These are phyloP conservation scores for Ganoderma resinaceum DNA, from an alignment of 1,284 basidiomycete species.

Conservation along the genomic window DNA sequence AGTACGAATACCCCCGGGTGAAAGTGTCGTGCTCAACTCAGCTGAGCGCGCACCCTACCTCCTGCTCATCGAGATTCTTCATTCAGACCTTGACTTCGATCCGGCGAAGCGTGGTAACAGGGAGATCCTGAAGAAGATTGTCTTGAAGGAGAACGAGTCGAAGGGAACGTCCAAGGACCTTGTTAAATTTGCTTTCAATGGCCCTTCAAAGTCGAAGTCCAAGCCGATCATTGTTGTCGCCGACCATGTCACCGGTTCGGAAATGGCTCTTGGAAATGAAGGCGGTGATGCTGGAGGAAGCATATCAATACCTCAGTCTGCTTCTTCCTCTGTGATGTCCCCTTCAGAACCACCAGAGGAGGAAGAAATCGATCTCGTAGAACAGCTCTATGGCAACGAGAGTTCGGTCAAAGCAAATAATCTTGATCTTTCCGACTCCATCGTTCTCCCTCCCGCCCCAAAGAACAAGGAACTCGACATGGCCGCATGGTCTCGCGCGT, in stretches of 20 bases:
- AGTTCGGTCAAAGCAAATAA: slow-evolving; percentile 73
- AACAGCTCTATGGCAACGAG: slow-evolving; percentile 88
- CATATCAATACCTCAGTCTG: slow-evolving; percentile 17
- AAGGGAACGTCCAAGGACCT: slow-evolving; percentile 63
- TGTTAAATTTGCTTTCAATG: slow-evolving; percentile 37
- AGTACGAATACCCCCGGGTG: slow-evolving; percentile 96
- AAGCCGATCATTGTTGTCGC: slow-evolving; percentile 21
- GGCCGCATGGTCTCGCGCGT: slow-evolving; percentile 79
- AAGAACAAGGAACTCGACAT: slow-evolving; percentile 91
- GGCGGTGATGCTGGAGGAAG: slow-evolving; percentile 25
- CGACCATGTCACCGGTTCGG: slow-evolving; percentile 32
- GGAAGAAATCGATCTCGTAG: slow-evolving; percentile 94
- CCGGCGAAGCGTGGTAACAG: slow-evolving; percentile 85
- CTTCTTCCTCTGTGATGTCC: slow-evolving; percentile 34
- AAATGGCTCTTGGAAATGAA: slow-evolving; percentile 37
- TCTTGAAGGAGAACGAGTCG: slow-evolving; percentile 72
- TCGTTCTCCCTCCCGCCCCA: slow-evolving; percentile 80
- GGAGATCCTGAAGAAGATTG: slow-evolving; percentile 86
- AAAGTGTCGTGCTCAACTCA: slow-evolving; percentile 98
- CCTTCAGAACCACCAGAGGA: slow-evolving; percentile 47
- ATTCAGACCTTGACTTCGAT: slow-evolving; percentile 94
- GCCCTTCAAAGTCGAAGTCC: slow-evolving; percentile 15
- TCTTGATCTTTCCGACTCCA: slow-evolving; percentile 81
- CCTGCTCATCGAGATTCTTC: slow-evolving; percentile 91
- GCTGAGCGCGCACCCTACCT: slow-evolving; percentile 96